Conservation (phyloP, 2,329 filamentous ascomycete genomes). For the Lachnellula subtilissima region DNA sequence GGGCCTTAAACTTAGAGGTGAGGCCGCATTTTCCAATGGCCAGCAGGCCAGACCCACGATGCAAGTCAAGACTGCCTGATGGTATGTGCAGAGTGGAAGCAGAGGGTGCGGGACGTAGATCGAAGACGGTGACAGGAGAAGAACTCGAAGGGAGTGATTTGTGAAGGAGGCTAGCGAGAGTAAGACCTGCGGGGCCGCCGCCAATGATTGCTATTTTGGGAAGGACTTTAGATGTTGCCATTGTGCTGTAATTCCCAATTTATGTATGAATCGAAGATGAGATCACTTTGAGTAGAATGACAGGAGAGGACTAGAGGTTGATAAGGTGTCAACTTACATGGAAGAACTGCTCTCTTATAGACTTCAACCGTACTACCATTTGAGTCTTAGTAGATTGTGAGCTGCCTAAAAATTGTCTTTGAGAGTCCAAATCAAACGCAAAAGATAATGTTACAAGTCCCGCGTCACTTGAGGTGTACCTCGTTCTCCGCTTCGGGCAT, state of each 20-base stretch:
- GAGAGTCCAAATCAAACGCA: too few relatives aligned
- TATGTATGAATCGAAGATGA: neutral
- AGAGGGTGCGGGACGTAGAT: conserved; percentile 8
- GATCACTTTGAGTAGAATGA: too few relatives aligned
- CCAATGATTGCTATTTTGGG: conserved; percentile 18
- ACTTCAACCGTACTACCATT: too few relatives aligned
- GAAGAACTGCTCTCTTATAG: too few relatives aligned
- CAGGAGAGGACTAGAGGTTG: too few relatives aligned
- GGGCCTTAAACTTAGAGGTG: conserved; percentile 37
- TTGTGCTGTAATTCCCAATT: neutral
- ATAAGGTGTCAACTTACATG: too few relatives aligned
- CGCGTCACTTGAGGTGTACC: too few relatives aligned
- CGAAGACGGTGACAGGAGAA: conserved; percentile 14
- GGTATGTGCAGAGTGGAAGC: neutral
- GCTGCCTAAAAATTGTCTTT: too few relatives aligned
- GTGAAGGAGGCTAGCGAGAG: conserved; percentile 8
- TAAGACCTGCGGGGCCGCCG: conserved; percentile 17
- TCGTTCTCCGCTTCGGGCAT: too few relatives aligned
- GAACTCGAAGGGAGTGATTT: neutral
- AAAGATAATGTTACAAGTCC: too few relatives aligned
- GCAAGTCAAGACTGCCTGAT: conserved; percentile 46
- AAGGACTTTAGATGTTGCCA: neutral
- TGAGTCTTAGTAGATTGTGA: too few relatives aligned
- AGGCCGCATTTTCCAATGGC: conserved; percentile 43
- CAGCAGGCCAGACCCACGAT: conserved; percentile 40